Conservation (phyloP, 2,329 filamentous ascomycete genomes). For the Xylariaceae sp. region DNA sequence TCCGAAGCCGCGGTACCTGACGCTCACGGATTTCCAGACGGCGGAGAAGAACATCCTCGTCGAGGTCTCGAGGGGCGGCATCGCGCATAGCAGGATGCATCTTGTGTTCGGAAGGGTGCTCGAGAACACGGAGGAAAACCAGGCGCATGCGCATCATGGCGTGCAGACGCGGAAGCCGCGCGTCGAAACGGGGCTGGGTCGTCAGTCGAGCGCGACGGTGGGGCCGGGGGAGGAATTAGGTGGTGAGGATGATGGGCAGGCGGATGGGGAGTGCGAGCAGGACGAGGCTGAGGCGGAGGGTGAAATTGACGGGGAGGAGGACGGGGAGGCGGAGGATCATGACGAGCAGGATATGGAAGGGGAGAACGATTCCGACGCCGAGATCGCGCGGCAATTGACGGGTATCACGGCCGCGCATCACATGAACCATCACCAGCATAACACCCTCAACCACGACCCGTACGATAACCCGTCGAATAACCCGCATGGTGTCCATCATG, state of each 20-base stretch:
- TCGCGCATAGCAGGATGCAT: slow-evolving; percentile 18
- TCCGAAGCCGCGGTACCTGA: slow-evolving; percentile 24
- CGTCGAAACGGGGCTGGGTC: background rate
- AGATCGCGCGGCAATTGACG: slow-evolving; percentile 18
- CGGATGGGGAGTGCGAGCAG: slow-evolving; percentile 7
- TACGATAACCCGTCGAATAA: background rate
- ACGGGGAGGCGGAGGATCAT: background rate
- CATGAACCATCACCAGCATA: background rate
- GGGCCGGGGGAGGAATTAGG: background rate
- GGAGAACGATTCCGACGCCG: slow-evolving; percentile 17
- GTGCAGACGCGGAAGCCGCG: slow-evolving; percentile 12
- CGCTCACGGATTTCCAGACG: slow-evolving; percentile 28
- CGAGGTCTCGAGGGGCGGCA: slow-evolving; percentile 23
- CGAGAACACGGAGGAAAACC: slow-evolving; percentile 7
- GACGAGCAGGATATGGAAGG: slow-evolving; percentile 18
- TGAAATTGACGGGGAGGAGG: background rate
- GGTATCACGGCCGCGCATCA: background rate
- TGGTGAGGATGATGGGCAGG: background rate
- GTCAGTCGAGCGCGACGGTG: no score
- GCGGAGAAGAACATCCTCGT: slow-evolving; percentile 26
- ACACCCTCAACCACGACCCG: background rate
- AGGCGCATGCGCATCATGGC: slow-evolving; percentile 12
- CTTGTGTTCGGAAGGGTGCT: slow-evolving; percentile 26
- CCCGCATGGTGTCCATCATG: background rate
- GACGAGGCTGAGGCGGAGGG: background rate